Conservation (phyloP, 495 filamentous ascomycete genomes). For the Poronia punctata region DNA sequence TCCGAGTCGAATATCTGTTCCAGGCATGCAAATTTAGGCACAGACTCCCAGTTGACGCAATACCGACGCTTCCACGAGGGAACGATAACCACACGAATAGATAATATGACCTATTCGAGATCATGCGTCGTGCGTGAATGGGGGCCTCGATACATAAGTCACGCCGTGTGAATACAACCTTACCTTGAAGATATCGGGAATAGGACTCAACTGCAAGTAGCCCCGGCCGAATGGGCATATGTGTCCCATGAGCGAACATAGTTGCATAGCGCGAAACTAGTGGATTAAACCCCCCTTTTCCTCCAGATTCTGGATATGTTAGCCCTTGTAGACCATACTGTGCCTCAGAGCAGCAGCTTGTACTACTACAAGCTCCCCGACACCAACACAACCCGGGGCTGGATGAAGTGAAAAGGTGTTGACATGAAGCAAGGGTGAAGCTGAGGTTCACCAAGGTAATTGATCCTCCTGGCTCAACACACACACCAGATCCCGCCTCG, state of each 20-base stretch:
- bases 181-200: slow-evolving; percentile 1
- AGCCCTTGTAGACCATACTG: not conserved
- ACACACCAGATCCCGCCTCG: no score
- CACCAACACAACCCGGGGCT: slow-evolving; percentile 1
- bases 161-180: slow-evolving; percentile 2
- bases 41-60: no score
- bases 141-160: slow-evolving; percentile 1
- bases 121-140: not conserved
- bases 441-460: no score
- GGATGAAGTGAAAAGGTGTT: slow-evolving; percentile 1
- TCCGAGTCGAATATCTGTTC: no score
- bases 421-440: no score
- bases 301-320: not conserved
- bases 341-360: slow-evolving; percentile 1
- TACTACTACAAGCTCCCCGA: not conserved
- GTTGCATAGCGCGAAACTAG: no score
- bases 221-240: no score
- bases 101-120: not conserved
- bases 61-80: no score
- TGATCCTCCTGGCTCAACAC: no score
- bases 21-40: no score
- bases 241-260: no score
- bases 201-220: not conserved
- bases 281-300: not conserved
- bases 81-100: not conserved